Base-by-base conservation (phyloP, 108 stramenopile species). In the Cylindrotheca fusiformis region DNA sequence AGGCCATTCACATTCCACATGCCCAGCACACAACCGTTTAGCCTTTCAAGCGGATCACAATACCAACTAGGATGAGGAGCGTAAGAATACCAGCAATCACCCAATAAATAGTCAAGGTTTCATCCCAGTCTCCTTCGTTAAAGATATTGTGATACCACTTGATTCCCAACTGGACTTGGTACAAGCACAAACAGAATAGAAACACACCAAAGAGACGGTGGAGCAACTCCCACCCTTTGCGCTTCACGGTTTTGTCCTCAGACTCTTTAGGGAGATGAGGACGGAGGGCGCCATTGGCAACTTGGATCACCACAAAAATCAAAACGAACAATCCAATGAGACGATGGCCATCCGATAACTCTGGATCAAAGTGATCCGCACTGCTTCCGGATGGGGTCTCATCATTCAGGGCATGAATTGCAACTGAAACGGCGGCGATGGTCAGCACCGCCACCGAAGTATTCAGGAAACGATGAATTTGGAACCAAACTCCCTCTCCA, bases 261-360 rank as follows among this genome's bases (percentile, higher is more conserved):
- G 33, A 26, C 14, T 64, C 21, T 5, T 49, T 51, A 32, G 74
- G 61, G 8, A 22, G 26, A 23, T 80, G 74, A 26, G 79, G 79
- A 23, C 82, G 82, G 12, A 76, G 55, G 0, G 54, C 33, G 12
- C 78, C 82, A 45, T 32, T 52, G 10, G 76, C 23, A 25, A 48
- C 64, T 70, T 83, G 82, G 6, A 74, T 22, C 41, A 61, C 22
- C n/a, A 48, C 75, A 45, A 83, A 18, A 29, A 83, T 58, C 32
- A 83, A 79, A 1, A 83, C 52, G 0, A 74, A 36, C 67, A 83
- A 58, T 0, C 82, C 82, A 19, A 79, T 55, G 6, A 27, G 21
- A 23, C 56, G 56, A 51, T 83, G 82, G n/a, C 58, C 55, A 26
- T 65, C 45, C n/a, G 71, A 46, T 32, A 26, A 19, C 2, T 28